Evolutionary conservation across 2,329 filamentous ascomycete genomes (phyloP).

Genomic region (Ceratocystis diversiconidia): DNA sequence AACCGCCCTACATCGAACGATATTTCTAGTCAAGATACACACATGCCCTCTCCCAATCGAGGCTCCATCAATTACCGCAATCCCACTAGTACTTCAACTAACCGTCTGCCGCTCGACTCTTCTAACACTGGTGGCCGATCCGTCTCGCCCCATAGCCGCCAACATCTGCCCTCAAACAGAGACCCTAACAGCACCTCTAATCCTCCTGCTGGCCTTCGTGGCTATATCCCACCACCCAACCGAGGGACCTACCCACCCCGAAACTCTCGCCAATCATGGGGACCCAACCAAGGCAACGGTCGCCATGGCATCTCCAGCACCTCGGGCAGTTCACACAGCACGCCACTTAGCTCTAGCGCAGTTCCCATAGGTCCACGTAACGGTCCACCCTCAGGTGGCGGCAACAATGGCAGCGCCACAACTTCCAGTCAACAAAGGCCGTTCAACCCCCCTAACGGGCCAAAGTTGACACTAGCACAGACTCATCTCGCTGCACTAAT

Average conservation of each 20-base stretch:
- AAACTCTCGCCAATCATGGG: conserved; percentile 35
- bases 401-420: background rate
- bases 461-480: conserved; percentile 37
- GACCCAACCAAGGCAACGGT: conserved; percentile 18
- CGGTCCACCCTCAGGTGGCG: conserved; percentile 28
- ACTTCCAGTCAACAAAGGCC: background rate
- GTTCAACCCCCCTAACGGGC: conserved; percentile 18
- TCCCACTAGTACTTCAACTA: conserved; percentile 21
- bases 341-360: conserved; percentile 27
- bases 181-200: conserved; percentile 31
- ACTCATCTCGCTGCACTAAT: conserved; percentile 38
- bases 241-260: conserved; percentile 27
- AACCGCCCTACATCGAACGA: conserved; percentile 10
- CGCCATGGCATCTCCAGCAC: conserved; percentile 20
- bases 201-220: conserved; percentile 39
- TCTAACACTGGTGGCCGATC: conserved; percentile 22
- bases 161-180: conserved; percentile 21
- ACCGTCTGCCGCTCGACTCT: conserved; percentile 26
- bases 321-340: conserved; percentile 24
- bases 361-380: conserved; percentile 43
- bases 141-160: conserved; percentile 24
- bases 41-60: conserved; percentile 8
- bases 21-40: conserved; percentile 1
- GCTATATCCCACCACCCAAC: conserved; percentile 32
- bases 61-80: conserved; percentile 25